A percentile compares a stretch with the other conserved stretches of the same genome.
Conservation (phyloP, 1,139 yeast genomes). For the Protomyces gravidus region DNA sequence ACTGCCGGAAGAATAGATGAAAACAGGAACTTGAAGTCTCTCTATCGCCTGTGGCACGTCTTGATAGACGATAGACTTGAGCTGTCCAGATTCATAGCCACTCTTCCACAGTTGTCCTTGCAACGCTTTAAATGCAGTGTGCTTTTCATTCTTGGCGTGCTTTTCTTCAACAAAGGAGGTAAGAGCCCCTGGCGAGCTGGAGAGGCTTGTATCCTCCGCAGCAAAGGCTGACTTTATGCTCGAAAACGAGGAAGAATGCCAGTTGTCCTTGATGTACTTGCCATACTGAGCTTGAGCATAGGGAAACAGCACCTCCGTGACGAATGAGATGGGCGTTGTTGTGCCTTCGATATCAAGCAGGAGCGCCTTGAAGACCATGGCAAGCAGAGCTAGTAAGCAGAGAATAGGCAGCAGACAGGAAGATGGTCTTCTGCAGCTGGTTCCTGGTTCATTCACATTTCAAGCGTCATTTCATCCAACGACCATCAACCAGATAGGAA, state of each 20-base stretch:
- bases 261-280: constrained; percentile 31
- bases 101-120: constrained; percentile 81
- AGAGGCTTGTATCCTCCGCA: constrained; percentile 39
- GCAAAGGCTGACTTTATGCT: constrained; percentile 33
- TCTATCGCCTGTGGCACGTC: constrained; percentile 66
- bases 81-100: constrained; percentile 71
- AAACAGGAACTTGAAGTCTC: constrained; percentile 44
- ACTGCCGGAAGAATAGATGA: constrained; percentile 88
- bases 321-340: constrained; percentile 70
- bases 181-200: constrained; percentile 40
- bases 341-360: constrained; percentile 73
- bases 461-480: neutral
- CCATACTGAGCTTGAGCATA: constrained; percentile 39
- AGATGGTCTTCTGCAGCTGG: neutral
- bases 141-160: constrained; percentile 68
- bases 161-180: constrained; percentile 51
- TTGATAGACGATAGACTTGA: constrained; percentile 68
- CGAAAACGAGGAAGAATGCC: constrained; percentile 44
- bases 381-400: too few species aligned
- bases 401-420: too few species aligned
- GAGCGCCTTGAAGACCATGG: constrained; percentile 11
- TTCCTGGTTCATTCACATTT: neutral
- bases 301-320: constrained; percentile 44
- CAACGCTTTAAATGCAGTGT: constrained; percentile 65
- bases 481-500: too few species aligned